Evolutionary conservation across 177 flowering plant species (phyloP), one percentile per base, ranked within the genome.

Genomic region (Vitis hybrid): DNA sequence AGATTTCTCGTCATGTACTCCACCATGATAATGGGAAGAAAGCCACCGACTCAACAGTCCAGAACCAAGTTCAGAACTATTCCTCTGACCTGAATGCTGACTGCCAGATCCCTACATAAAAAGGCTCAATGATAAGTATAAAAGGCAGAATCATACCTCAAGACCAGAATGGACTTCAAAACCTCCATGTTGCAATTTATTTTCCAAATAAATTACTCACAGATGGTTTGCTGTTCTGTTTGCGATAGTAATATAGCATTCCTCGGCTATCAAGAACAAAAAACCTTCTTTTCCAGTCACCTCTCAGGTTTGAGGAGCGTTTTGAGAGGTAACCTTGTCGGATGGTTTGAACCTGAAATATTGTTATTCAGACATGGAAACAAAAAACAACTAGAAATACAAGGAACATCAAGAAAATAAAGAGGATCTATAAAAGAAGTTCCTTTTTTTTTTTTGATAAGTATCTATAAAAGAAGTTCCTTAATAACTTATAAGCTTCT

Each of bases 231-330:
- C 78, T 82, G 69, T 78, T 76, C 70, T 92, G 97, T 78, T 93
- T 96, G 65, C 97, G 92, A 76, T 96, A 96, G 76, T 96, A 96
- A 77, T 96, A 96, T 68, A 96, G 80, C 93, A 90, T 88, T 72
- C 99, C 99, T 63, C 95, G 87, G 81, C 93, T 96, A 72, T 96
- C 99, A 73, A 96, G 98, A 80, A 96, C 98, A 83, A 96, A 96
- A 81, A 93, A 96, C 74, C 99, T 82, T 76, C 99, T 89, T 79
- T 96, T 96, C 99, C 98, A 96, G 79, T 96, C 99, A 72, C 93
- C 98, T 79, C 99, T 86, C 81, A 96, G 74, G 77, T 85, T 96
- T 67, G 99, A 93, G 51, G 99, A 96, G 39, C 98, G 97, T 69
- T 96, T 96, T 33, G 92, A 92, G 29, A 96, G 92, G 80, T 93